A percentile compares a stretch with the other conserved stretches of the same genome.
These are phyloP conservation scores for Neltuma alba DNA, from an alignment of 306 rosid genomes.

Conservation along the genomic window DNA sequence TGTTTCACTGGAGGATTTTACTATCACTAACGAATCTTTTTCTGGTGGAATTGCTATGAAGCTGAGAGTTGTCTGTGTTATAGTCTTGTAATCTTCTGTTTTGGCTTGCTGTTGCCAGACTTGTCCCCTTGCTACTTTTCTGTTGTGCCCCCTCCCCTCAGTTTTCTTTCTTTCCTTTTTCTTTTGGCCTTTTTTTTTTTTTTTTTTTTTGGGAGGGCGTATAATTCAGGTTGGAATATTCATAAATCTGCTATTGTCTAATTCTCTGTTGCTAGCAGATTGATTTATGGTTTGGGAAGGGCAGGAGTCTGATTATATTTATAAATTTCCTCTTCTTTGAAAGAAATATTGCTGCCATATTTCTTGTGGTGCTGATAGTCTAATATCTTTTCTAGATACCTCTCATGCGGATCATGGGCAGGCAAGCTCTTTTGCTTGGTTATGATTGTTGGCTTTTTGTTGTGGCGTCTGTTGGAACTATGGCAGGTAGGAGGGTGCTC, in stretches of 20 bases:
- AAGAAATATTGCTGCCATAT: conserved; percentile 11
- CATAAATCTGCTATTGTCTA: not conserved
- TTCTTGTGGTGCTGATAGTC: conserved; percentile 22
- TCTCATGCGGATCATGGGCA: conserved; percentile 86
- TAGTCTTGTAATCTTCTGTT: not conserved
- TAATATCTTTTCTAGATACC: conserved; percentile 60
- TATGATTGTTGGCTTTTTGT: conserved; percentile 77
- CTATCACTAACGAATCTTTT: not conserved
- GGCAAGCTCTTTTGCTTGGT: conserved; percentile 91
- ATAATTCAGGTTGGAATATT: not conserved
- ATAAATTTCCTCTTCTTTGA: conserved; percentile 8
- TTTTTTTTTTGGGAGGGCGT: not conserved
- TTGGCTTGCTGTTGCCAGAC: not conserved
- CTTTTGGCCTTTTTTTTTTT: too few relatives aligned
- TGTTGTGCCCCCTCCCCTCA: too few relatives aligned
- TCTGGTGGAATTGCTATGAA: not conserved
- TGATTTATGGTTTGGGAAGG: conserved; percentile 3
- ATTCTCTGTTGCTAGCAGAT: not conserved
- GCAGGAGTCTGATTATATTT: conserved; percentile 1
- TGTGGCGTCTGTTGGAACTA: conserved; percentile 72
- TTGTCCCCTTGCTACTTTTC: not conserved
- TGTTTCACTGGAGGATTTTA: not conserved
- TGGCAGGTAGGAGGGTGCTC: conserved; percentile 59
- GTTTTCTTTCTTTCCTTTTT: too few relatives aligned
- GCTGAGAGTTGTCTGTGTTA: not conserved